A percentile compares a stretch with the other conserved stretches of the same genome.
phyloP scores from a whole-genome alignment of 1,139 yeast genomes.

The Diutina ranongensis region DNA sequence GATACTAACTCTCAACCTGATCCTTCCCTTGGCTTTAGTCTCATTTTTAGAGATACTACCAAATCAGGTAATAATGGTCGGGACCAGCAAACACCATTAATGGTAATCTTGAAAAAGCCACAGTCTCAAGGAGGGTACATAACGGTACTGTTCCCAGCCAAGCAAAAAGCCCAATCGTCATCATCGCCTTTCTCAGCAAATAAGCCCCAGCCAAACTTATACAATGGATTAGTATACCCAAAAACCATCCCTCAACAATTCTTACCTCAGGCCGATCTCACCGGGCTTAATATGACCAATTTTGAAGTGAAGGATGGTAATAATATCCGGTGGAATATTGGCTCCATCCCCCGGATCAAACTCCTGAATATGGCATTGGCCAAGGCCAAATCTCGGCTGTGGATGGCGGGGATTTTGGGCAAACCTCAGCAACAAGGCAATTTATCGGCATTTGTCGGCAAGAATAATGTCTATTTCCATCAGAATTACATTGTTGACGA shows the following conservation, averaged over 20 bases:
- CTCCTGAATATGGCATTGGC: conserved; percentile 6
- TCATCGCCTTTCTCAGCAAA: conserved; percentile 11
- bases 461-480: conserved; percentile 15
- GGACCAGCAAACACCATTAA: conserved; percentile 15
- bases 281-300: conserved; percentile 12
- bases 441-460: conserved; percentile 12
- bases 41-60: conserved; percentile 24
- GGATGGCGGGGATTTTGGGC: conserved; percentile 1
- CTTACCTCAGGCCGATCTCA: conserved; percentile 6
- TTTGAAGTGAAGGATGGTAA: conserved; percentile 22
- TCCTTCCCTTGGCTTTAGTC: conserved; percentile 16
- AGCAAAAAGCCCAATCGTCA: background rate
- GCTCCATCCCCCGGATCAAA: conserved; percentile 31
- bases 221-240: background rate
- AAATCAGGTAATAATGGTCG: conserved; percentile 15
- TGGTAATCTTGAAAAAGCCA: conserved; percentile 20
- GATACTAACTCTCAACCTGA: conserved; percentile 8
- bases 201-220: background rate
- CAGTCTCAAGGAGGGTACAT: conserved; percentile 21
- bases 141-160: conserved; percentile 14
- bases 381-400: background rate
- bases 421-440: conserved; percentile 2
- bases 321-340: conserved; percentile 28
- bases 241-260: background rate
- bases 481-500: conserved; percentile 12